Evolutionary conservation across 257 asterid genomes (phyloP).

Genomic region (Forsythia viridissima): DNA sequence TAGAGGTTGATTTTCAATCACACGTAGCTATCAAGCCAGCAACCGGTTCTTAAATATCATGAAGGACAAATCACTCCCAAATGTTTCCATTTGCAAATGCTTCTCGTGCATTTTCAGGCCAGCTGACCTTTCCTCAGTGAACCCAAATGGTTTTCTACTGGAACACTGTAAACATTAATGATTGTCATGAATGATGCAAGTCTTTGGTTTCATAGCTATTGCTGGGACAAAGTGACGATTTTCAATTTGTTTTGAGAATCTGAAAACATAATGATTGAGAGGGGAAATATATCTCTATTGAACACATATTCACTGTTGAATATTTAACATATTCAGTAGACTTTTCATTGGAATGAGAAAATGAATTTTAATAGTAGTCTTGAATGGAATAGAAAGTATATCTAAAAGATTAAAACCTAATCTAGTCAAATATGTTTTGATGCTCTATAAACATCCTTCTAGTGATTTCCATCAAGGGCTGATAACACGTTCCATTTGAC

Average conservation of each 20-base stretch:
- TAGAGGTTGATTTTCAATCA: neutral
- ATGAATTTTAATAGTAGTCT: conserved; percentile 12
- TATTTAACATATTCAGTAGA: conserved; percentile 7
- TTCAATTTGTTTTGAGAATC: neutral
- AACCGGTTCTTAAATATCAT: conserved; percentile 6
- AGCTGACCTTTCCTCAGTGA: conserved; percentile 12
- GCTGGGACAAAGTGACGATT: neutral
- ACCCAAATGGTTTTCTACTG: neutral
- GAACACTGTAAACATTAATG: neutral
- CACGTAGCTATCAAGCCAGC: neutral
- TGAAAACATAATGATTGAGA: neutral
- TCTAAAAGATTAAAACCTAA: neutral
- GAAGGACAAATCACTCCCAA: neutral
- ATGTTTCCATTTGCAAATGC: neutral
- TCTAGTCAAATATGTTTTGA: conserved; percentile 2
- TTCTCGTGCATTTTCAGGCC: conserved; percentile 9
- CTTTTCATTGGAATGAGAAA: conserved; percentile 16
- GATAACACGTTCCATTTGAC: conserved; percentile 35
- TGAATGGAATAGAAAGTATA: conserved; percentile 10
- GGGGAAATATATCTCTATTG: neutral
- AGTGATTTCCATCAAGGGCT: conserved; percentile 11
- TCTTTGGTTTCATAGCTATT: conserved; percentile 17
- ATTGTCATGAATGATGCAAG: neutral
- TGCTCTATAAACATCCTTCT: conserved; percentile 12
- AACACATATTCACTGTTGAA: neutral